Evolutionary conservation across 495 filamentous ascomycete species (phyloP), one percentile per base, ranked within the genome.

Genomic region (Penicillium lividum): DNA sequence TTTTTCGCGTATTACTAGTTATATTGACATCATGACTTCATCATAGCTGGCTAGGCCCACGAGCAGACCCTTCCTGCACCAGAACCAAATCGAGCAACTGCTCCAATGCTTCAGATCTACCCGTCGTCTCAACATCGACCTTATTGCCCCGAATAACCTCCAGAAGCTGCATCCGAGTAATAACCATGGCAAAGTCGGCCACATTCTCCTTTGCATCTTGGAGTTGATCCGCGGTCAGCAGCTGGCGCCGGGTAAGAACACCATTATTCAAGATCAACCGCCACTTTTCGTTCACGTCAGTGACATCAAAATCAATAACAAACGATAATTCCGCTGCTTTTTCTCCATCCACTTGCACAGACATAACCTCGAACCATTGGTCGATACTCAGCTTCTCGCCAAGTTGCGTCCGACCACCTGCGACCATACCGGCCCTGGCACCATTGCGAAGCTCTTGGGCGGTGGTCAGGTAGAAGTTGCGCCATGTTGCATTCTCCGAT

Each of bases 401-500:
- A 7, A 55, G 60, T 54, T 61, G 54, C 38, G 58, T 59, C 29
- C 31, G 31, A 5, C 56, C 8, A 68, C 47, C 33, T 34, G 33
- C 33, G 33, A 34, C 33, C 33, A 34, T 34, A 10, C 33, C 33
- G 7, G 33, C 33, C 33, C 7, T 34, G 33, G 33, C 33, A 3
- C 33, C 33, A 11, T 34, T 34, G 6, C 33, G 33, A 34, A 34
- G 33, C 33, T 34, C 33, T 34, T 34, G 33, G 33, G 33, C 33
- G 33, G 8, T 34, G 33, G 33, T 34, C 6, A 34, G 33, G 28
- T 64, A 71, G 27, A 66, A 68, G 51, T 71, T 71, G 11, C 68
- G 58, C 68, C 65, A 71, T 6, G 63, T 66, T 28, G 52, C 65
- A 51, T 71, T 71, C 49, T 71, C 68, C 1, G 59, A 28, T 7